These are phyloP conservation scores for Amanita muscaria DNA, from an alignment of 768 basidiomycete species.

Conservation along the genomic window DNA sequence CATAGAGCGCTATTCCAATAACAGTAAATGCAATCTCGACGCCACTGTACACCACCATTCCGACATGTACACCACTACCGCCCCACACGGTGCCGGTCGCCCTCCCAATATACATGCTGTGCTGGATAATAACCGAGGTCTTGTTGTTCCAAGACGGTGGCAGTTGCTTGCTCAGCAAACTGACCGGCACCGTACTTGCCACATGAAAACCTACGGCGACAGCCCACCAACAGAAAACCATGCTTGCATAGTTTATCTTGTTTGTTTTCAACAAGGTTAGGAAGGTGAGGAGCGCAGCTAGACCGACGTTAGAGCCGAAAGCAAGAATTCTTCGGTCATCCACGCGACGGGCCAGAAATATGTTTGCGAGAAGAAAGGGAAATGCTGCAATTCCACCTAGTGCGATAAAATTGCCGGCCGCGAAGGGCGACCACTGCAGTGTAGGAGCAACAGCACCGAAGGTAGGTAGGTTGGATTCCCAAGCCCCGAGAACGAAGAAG, in stretches of 20 bases:
- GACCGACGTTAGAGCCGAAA: constrained; percentile 40
- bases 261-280: constrained; percentile 33
- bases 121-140: constrained; percentile 54
- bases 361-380: constrained; percentile 58
- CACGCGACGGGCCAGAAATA: constrained; percentile 44
- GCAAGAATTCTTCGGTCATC: constrained; percentile 56
- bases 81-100: constrained; percentile 63
- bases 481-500: constrained; percentile 62
- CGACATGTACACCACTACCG: constrained; percentile 48
- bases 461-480: constrained; percentile 63
- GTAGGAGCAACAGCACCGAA: constrained; percentile 34
- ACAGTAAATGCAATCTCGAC: constrained; percentile 54
- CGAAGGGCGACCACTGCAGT: constrained; percentile 51
- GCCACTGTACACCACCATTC: constrained; percentile 53
- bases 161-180: constrained; percentile 59
- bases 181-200: constrained; percentile 60
- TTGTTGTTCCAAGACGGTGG: constrained; percentile 52
- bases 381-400: constrained; percentile 53
- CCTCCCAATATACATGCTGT: constrained; percentile 60
- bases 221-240: constrained; percentile 46
- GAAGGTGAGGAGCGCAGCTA: constrained; percentile 43
- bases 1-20: constrained; percentile 45
- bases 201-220: constrained; percentile 68
- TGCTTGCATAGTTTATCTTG: constrained; percentile 35
- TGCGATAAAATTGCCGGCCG: constrained; percentile 63